Conservation (phyloP, 129 eudicot species). For the Flaveria robusta region DNA sequence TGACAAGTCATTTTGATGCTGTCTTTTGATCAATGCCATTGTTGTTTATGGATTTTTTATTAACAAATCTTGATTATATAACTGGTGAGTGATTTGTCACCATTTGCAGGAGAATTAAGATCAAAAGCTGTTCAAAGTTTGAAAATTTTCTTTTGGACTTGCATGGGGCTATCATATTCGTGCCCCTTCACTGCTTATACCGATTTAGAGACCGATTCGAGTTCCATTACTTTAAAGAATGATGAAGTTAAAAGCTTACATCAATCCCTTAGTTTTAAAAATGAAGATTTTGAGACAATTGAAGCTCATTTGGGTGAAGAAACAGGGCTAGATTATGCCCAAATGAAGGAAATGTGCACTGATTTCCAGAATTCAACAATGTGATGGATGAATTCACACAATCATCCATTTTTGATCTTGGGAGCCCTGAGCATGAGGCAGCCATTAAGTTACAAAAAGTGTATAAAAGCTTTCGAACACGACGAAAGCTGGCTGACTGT, state of each 20-base stretch:
- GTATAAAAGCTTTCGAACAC: slow-evolving; percentile 91
- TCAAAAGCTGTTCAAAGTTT: slow-evolving; percentile 26
- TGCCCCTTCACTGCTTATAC: slow-evolving; percentile 53
- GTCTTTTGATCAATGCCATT: slow-evolving; percentile 23
- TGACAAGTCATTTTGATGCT: slow-evolving; percentile 21
- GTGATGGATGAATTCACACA: slow-evolving; percentile 36
- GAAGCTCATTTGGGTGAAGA: slow-evolving; percentile 36
- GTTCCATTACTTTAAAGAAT: slow-evolving; percentile 26
- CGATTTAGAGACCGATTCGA: slow-evolving; percentile 54
- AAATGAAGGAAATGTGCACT: slow-evolving; percentile 41
- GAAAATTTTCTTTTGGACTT: slow-evolving; percentile 27
- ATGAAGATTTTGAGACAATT: slow-evolving; percentile 35
- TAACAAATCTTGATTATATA: slow-evolving; percentile 28
- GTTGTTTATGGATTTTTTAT: slow-evolving; percentile 3
- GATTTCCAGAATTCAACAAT: slow-evolving; percentile 48
- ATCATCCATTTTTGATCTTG: slow-evolving; percentile 44
- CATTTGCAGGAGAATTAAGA: slow-evolving; percentile 40
- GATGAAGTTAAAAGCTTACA: slow-evolving; percentile 38
- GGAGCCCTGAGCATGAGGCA: slow-evolving; percentile 80
- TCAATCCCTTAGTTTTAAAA: slow-evolving; percentile 47
- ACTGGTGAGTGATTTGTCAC: slow-evolving; percentile 5
- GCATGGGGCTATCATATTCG: slow-evolving; percentile 90
- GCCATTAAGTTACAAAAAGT: slow-evolving; percentile 96
- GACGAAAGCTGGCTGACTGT: slow-evolving; percentile 96
- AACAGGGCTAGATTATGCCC: slow-evolving; percentile 38